Base-by-base conservation (phyloP, 169 alveolate species). In the Plasmodium fragile region DNA sequence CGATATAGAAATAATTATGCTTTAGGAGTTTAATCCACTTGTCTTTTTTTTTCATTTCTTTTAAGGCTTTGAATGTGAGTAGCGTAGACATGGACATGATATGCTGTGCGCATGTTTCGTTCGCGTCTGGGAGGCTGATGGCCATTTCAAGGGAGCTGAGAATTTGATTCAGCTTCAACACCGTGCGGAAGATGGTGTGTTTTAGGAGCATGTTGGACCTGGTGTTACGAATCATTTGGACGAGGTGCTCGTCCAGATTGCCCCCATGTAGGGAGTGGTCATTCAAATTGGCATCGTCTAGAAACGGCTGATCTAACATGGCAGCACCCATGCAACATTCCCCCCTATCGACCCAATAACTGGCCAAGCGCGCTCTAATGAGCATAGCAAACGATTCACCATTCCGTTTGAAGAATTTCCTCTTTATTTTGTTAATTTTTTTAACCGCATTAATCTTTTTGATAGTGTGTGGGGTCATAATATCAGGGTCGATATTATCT, bases 1-100 rank as follows among this genome's bases (percentile, higher is more conserved):
- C 92, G 30, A 82, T 82, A 39, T 82, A 82, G 73, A 65, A 82
- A 82, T 82, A 82, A 41, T 82, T 82, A 7, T 82, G 92, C 30
- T 70, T 82, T 41, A 82, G 36, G 30, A 82, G 73, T 6, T 69
- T 16, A 18, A 34, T 1, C 92, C 92, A 82, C 70, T 82, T 82
- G 73, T 82, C 92, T 82, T 70, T 82, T 70, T 82, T 82, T 82
- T 70, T 82, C 81, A 82, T 65, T 41, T 82, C 73, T 70, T 52
- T 82, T n/a, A 82, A 18, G 16, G 92, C 45, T 32, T 82, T 53
- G 43, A 69, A 69, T 10, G 30, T 70, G 73, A 82, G 55, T 70
- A 82, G 45, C 32, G 45, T 34, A 4, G 92, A 70, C 73, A 82
- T 82, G 8, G 82, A 25, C 18, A 82, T 18, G 55, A 53, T 70